Evolutionary conservation across 2,329 filamentous ascomycete genomes (phyloP).

Genomic region (Pseudogymnoascus verrucosus): DNA sequence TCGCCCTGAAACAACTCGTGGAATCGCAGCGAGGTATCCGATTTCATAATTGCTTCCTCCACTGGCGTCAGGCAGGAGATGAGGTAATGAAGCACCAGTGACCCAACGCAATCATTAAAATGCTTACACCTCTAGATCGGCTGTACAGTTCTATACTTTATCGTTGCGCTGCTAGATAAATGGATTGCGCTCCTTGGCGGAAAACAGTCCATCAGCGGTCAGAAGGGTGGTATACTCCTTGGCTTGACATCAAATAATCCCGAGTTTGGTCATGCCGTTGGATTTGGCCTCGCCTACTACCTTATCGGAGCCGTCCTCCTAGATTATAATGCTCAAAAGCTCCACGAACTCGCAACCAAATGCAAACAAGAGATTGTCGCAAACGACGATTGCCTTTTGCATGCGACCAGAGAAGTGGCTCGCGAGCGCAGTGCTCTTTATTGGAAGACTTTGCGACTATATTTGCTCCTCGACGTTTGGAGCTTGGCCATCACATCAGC

Average conservation of each 20-base stretch:
- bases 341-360: conserved; percentile 35
- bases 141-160: conserved; percentile 45
- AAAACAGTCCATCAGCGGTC: too few relatives aligned
- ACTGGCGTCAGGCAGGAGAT: conserved; percentile 48
- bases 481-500: conserved; percentile 40
- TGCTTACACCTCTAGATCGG: conserved; percentile 23
- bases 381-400: conserved; percentile 37
- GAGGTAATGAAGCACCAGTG: conserved; percentile 26
- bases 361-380: conserved; percentile 37
- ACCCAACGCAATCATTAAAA: conserved; percentile 19
- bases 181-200: conserved; percentile 41
- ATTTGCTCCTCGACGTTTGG: conserved; percentile 44
- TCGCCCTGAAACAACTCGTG: conserved; percentile 43
- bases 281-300: conserved; percentile 50
- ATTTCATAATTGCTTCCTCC: conserved; percentile 48
- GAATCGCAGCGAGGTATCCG: conserved; percentile 46
- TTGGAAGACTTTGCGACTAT: conserved; percentile 40
- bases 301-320: conserved; percentile 48
- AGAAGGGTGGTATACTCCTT: conserved; percentile 31
- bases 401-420: conserved; percentile 15
- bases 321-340: conserved; percentile 45
- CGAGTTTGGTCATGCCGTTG: conserved; percentile 31
- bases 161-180: conserved; percentile 47
- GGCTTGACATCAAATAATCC: conserved; percentile 33
- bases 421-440: conserved; percentile 35